Conservation (phyloP, 139 green algal species). For the Auxenochlorella pyrenoidosa region DNA sequence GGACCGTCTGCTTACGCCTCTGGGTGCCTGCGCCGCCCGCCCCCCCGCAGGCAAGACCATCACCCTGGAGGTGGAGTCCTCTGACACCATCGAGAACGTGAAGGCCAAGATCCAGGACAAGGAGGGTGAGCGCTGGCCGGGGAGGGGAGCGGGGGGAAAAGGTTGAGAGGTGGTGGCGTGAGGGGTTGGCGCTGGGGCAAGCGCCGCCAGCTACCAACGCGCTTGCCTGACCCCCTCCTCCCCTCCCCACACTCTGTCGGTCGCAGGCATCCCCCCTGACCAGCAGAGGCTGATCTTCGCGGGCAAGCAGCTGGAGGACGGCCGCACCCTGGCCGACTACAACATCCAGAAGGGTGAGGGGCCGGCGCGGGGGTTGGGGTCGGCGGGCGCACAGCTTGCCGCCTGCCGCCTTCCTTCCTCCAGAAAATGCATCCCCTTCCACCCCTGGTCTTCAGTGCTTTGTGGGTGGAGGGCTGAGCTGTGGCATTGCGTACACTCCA, state of each 20-base stretch:
- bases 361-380: slow-evolving; percentile 34
- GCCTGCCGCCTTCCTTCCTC: no score
- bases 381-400: no score
- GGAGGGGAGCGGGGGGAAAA: no score
- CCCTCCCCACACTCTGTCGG: background rate
- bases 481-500: no score
- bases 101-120: slow-evolving; percentile 88
- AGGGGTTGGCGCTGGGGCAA: background rate
- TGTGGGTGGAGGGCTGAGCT: no score
- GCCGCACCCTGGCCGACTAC: slow-evolving; percentile 96
- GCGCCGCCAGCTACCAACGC: background rate
- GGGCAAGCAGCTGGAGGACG: slow-evolving; percentile 98
- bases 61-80: slow-evolving; percentile 90
- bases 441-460: no score
- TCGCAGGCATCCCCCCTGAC: slow-evolving; percentile 89
- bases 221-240: background rate
- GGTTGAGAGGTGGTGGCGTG: background rate
- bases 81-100: slow-evolving; percentile 93
- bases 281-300: slow-evolving; percentile 98
- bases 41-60: slow-evolving; percentile 88
- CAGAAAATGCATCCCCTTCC: no score
- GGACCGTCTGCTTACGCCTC: no score
- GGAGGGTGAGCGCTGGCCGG: background rate
- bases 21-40: no score
- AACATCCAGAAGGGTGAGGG: slow-evolving; percentile 95